Percentiles rank a stretch among this genome's conserved stretches.
phyloP scores from a whole-genome alignment of 495 filamentous ascomycete genomes.

The Penicillium fimorum region DNA sequence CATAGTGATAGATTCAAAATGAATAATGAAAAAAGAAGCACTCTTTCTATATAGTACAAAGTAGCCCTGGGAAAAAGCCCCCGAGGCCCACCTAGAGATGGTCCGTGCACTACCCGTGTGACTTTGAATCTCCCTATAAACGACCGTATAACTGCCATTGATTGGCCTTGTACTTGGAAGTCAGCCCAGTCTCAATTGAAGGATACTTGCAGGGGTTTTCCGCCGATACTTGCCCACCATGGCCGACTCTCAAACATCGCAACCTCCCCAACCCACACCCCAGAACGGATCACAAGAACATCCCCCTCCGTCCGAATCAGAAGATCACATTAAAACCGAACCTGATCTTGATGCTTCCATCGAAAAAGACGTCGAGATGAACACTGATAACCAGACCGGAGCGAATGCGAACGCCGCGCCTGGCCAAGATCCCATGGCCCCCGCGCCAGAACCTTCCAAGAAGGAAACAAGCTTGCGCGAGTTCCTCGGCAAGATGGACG shows the following conservation, averaged over 20 bases:
- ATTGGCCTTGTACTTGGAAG: slow-evolving; percentile 8
- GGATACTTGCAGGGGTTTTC: slow-evolving; percentile 7
- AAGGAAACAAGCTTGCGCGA: slow-evolving; percentile 91
- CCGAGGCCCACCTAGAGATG: neutral
- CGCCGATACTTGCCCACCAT: slow-evolving; percentile 11
- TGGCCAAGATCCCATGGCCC: slow-evolving; percentile 32
- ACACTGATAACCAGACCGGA: slow-evolving; percentile 23
- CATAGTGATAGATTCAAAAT: slow-evolving; percentile 6
- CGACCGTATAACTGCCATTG: neutral
- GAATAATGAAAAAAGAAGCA: neutral
- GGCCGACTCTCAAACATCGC: slow-evolving; percentile 16
- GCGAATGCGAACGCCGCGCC: slow-evolving; percentile 20
- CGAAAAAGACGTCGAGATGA: slow-evolving; percentile 49
- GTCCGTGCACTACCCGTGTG: slow-evolving; percentile 12
- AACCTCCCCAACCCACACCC: slow-evolving; percentile 10
- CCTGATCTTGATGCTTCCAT: slow-evolving; percentile 37
- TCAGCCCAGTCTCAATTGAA: slow-evolving; percentile 7
- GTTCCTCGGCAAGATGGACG: slow-evolving; percentile 94
- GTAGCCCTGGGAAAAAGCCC: neutral
- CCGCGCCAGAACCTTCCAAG: slow-evolving; percentile 59
- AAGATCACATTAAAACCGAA: slow-evolving; percentile 33
- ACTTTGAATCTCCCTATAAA: slow-evolving; percentile 11
- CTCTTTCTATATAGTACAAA: neutral
- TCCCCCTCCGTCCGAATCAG: slow-evolving; percentile 18
- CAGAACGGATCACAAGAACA: slow-evolving; percentile 16